Evolutionary conservation across 2,329 filamentous ascomycete genomes (phyloP), one percentile per base, ranked within the genome.

Genomic region (Monilinia aucupariae): DNA sequence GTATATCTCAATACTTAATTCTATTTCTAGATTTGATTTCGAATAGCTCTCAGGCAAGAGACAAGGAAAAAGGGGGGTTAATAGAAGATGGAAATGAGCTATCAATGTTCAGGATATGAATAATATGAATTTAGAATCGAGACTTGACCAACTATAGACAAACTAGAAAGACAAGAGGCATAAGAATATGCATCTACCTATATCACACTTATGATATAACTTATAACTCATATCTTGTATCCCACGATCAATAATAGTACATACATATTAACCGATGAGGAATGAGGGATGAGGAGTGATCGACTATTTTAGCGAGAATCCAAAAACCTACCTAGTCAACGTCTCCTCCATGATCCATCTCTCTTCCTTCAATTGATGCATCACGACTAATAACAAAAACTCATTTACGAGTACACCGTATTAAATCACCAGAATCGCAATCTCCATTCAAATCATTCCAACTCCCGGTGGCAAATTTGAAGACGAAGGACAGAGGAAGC

Each of bases 291-390:
- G 3, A 30, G 27, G 27, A 6, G 3, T 30, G 27, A 30, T 30
- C 3, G 25, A 25, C 17, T 58, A n/a, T 34, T 56, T 58, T 47
- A 58, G 54, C 54, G 54, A 58, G 54, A 47, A 47, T n/a, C 7
- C 30, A 6, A 45, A 55, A 6, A 30, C 27, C 6, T 39, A 25
- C 13, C 5, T 7, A 32, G 20, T n/a, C n/a, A 3, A 30, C 6
- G 27, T 30, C 27, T 39, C 15, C 37, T 17, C 53, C 8, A n/a
- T n/a, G n/a, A n/a, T 30, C 9, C 30, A 32, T 34, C 41, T 17
- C 25, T 13, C 17, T 34, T 12, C 22, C n/a, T 22, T 34, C 41
- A 34, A 34, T 56, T 56, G 39, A 32, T 56, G 53, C 53, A 45
- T 56, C 53, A 56, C 52, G 37, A 43, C 39, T 47, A n/a, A n/a